A percentile compares a stretch with the other conserved stretches of the same genome.
Evolutionary conservation across 2,329 filamentous ascomycete species (phyloP).

Genomic region (Akanthomyces muscarius): DNA sequence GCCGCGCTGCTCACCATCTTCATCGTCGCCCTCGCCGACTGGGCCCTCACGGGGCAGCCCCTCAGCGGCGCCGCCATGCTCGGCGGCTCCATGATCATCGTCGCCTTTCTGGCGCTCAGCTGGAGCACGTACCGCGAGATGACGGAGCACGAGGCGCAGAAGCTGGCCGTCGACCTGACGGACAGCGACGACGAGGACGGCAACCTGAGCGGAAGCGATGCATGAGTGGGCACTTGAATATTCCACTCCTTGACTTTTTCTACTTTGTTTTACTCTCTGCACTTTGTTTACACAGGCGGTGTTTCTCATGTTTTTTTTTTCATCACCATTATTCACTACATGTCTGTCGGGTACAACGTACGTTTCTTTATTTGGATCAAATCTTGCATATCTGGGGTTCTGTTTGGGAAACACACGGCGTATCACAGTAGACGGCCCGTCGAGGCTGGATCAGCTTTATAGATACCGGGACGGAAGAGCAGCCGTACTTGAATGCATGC

Average conservation of each 20-base stretch:
- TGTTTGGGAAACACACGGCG: not conserved
- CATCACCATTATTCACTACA: not conserved
- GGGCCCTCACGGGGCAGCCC: conserved; percentile 74
- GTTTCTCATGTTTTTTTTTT: not conserved
- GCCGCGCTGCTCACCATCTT: conserved; percentile 95
- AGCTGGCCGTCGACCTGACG: conserved; percentile 41
- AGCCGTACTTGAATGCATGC: not conserved
- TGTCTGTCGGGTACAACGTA: not conserved
- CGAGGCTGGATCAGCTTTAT: conserved; percentile 6
- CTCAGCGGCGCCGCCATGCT: conserved; percentile 70
- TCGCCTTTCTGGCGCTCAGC: conserved; percentile 79
- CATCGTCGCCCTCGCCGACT: conserved; percentile 88
- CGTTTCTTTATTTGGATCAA: not conserved
- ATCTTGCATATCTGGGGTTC: conserved; percentile 10
- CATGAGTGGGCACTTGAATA: conserved; percentile 18
- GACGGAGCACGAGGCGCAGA: conserved; percentile 72
- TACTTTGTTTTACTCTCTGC: not conserved
- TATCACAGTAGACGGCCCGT: conserved; percentile 16
- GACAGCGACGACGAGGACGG: conserved; percentile 45
- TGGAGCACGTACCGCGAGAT: conserved; percentile 95
- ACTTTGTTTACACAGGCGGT: not conserved
- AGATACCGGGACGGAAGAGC: not conserved
- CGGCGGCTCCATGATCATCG: conserved; percentile 83
- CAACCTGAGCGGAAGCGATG: conserved; percentile 32
- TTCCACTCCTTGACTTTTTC: not conserved